Percentiles rank a stretch among this genome's conserved stretches.
These are phyloP conservation scores for Colletotrichum brevisporum DNA, from an alignment of 2,329 filamentous ascomycete genomes.

Conservation along the genomic window DNA sequence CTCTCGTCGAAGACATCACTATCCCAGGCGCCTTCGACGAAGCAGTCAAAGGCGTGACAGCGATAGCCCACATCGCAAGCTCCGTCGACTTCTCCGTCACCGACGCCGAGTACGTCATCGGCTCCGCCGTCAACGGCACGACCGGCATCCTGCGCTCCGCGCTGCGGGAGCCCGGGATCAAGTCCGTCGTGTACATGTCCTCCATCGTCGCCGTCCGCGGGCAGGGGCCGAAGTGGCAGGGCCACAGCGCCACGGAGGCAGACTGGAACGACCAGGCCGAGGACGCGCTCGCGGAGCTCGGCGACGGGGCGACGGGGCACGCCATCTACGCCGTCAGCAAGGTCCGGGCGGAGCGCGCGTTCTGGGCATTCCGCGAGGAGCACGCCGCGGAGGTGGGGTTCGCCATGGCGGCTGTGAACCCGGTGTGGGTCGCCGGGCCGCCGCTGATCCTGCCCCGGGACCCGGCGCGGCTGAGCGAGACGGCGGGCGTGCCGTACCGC, in stretches of 20 bases:
- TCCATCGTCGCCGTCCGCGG: slow-evolving; percentile 42
- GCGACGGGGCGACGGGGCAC: slow-evolving; percentile 34
- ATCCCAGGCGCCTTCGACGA: slow-evolving; percentile 51
- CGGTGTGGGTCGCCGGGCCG: slow-evolving; percentile 37
- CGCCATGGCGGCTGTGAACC: slow-evolving; percentile 42
- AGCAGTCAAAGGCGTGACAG: slow-evolving; percentile 53
- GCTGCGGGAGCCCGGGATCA: slow-evolving; percentile 55
- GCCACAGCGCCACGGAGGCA: slow-evolving; percentile 40
- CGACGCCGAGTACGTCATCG: slow-evolving; percentile 59
- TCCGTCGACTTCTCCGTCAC: slow-evolving; percentile 54
- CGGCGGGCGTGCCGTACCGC: slow-evolving; percentile 44
- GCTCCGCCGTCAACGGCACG: slow-evolving; percentile 52
- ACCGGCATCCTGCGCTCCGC: slow-evolving; percentile 57
- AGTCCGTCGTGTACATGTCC: slow-evolving; percentile 49
- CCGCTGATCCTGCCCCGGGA: slow-evolving; percentile 33
- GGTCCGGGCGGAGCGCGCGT: slow-evolving; percentile 47
- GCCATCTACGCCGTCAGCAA: slow-evolving; percentile 51
- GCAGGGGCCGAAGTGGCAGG: slow-evolving; percentile 20
- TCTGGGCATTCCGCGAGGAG: slow-evolving; percentile 48
- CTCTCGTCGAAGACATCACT: slow-evolving; percentile 53
- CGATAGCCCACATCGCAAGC: slow-evolving; percentile 61
- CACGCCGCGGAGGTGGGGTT: slow-evolving; percentile 45
- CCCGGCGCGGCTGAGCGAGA: slow-evolving; percentile 30
- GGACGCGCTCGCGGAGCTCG: slow-evolving; percentile 46
- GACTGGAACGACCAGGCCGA: slow-evolving; percentile 51